Evolutionary conservation across 768 basidiomycete species (phyloP).

Genomic region (Daedaleopsis sinensis): DNA sequence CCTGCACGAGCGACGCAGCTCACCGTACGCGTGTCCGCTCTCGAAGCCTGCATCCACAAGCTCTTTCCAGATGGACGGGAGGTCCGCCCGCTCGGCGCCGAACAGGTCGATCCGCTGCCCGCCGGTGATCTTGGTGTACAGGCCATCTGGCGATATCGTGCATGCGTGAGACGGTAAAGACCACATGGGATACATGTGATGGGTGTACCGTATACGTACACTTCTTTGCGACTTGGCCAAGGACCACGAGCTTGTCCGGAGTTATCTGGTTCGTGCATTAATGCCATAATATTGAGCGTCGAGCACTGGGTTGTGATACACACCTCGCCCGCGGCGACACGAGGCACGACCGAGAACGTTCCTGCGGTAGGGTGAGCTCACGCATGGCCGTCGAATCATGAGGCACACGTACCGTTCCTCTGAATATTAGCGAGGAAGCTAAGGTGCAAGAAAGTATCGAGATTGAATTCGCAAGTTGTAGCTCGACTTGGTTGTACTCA

Average conservation of each 20-base stretch:
- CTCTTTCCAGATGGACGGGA: constrained; percentile 70
- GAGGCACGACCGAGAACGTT: constrained; percentile 73
- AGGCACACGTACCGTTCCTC: constrained; percentile 48
- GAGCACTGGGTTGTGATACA: background rate
- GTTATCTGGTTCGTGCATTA: constrained; percentile 40
- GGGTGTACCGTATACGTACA: constrained; percentile 36
- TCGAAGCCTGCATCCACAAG: constrained; percentile 70
- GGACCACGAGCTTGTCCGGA: constrained; percentile 64
- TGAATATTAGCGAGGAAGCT: constrained; percentile 74
- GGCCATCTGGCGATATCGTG: constrained; percentile 34
- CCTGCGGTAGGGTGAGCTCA: constrained; percentile 30
- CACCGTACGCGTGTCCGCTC: constrained; percentile 77
- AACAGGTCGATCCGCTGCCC: constrained; percentile 71
- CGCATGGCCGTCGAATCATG: background rate
- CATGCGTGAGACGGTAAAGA: too few species aligned
- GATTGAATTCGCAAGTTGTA: constrained; percentile 70
- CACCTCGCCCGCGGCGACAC: constrained; percentile 70
- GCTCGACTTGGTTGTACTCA: constrained; percentile 41
- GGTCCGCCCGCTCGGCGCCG: constrained; percentile 68
- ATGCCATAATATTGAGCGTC: too few species aligned
- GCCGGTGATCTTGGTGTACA: constrained; percentile 67
- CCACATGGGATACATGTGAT: too few species aligned
- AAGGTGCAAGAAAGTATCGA: constrained; percentile 25
- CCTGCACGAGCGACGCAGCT: constrained; percentile 18
- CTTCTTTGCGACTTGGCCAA: constrained; percentile 69